These are phyloP conservation scores for Cymodocea nodosa DNA, from an alignment of 116 monocot genomes.

Conservation along the genomic window DNA sequence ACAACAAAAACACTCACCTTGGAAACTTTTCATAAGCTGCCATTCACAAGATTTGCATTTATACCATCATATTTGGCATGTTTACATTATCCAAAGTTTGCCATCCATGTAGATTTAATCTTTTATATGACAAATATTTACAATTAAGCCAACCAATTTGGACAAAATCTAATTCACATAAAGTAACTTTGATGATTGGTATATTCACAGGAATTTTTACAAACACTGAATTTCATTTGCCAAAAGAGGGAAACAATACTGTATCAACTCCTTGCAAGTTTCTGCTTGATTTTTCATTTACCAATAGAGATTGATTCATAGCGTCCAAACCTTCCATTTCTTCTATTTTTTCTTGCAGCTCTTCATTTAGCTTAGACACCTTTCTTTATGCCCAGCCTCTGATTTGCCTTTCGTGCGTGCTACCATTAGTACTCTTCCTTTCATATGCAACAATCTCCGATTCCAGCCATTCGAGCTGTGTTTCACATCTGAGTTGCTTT, in stretches of 20 bases:
- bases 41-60: too few relatives aligned
- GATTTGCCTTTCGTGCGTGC: slow-evolving; percentile 35
- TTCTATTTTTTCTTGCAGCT: slow-evolving; percentile 12
- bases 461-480: too few relatives aligned
- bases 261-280: slow-evolving; percentile 8
- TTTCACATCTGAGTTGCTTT: too few relatives aligned
- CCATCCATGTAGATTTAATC: too few relatives aligned
- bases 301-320: slow-evolving; percentile 10
- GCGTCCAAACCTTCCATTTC: slow-evolving; percentile 14
- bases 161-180: slow-evolving; percentile 1
- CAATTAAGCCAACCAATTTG: background rate
- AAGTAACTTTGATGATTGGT: background rate
- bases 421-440: slow-evolving; percentile 40
- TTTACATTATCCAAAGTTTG: too few relatives aligned
- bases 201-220: background rate
- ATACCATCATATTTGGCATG: too few relatives aligned
- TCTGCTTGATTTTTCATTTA: slow-evolving; percentile 5
- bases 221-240: background rate
- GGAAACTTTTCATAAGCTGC: too few relatives aligned
- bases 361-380: slow-evolving; percentile 16
- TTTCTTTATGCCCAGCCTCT: slow-evolving; percentile 25
- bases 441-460: slow-evolving; percentile 33
- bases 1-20: too few relatives aligned
- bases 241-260: background rate
- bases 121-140: too few relatives aligned